These are phyloP conservation scores for Kwoniella europaea DNA, from an alignment of 768 basidiomycete genomes.

Conservation along the genomic window DNA sequence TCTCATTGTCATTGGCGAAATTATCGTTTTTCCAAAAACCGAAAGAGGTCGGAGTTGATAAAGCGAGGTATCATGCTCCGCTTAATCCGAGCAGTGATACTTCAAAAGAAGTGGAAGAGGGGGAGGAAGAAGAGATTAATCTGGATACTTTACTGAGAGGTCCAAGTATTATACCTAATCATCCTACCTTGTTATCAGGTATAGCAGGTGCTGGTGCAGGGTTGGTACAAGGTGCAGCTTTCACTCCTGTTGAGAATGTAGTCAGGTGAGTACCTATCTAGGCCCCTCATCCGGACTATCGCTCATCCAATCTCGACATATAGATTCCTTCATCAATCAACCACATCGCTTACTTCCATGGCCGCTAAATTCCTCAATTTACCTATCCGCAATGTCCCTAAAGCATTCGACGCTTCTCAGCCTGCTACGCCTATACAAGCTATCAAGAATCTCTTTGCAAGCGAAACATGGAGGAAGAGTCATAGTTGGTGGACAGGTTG, in stretches of 20 bases:
- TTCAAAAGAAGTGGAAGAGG: background rate
- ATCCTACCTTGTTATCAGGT: constrained; percentile 54
- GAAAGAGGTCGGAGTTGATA: background rate
- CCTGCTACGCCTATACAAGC: constrained; percentile 41
- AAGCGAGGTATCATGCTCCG: constrained; percentile 10
- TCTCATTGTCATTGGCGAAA: constrained; percentile 40
- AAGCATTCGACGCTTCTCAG: constrained; percentile 11
- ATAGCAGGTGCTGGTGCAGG: constrained; percentile 54
- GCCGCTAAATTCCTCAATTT: constrained; percentile 30
- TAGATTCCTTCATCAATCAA: constrained; percentile 42
- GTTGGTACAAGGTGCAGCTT: constrained; percentile 49
- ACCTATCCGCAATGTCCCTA: constrained; percentile 23
- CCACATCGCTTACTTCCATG: constrained; percentile 36
- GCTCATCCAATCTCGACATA: too few species aligned
- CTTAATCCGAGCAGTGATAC: background rate
- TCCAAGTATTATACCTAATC: constrained; percentile 44
- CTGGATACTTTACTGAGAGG: constrained; percentile 41
- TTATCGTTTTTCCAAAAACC: constrained; percentile 42
- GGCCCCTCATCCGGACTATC: background rate
- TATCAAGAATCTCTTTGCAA: constrained; percentile 38
- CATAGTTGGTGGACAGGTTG: constrained; percentile 55
- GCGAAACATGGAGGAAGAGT: constrained; percentile 42
- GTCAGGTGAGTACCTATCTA: constrained; percentile 40
- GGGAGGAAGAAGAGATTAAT: constrained; percentile 31
- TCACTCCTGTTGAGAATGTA: constrained; percentile 56